Evolutionary conservation across 257 asterid species (phyloP).

Genomic region (Solanum sejunctum): DNA sequence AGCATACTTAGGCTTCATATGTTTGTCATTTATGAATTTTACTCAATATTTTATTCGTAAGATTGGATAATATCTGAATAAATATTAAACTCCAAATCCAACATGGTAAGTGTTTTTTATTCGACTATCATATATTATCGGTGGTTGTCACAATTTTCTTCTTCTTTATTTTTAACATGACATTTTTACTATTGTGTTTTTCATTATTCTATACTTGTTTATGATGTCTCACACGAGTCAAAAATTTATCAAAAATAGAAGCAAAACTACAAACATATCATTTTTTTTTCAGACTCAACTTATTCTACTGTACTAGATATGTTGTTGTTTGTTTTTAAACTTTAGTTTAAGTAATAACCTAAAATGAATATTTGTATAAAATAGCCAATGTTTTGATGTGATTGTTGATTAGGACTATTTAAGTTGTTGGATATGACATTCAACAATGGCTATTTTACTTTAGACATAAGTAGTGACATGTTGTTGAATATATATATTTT

Average conservation of each 20-base stretch:
- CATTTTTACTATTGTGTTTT: neutral
- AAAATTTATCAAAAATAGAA: rapidly evolving
- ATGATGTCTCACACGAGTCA: neutral
- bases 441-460: neutral
- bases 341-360: neutral
- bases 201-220: neutral
- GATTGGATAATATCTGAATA: neutral
- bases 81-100: neutral
- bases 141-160: neutral
- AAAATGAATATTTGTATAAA: neutral
- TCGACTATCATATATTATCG: neutral
- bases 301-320: neutral
- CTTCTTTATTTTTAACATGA: neutral
- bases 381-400: neutral
- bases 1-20: too few relatives aligned
- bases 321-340: neutral
- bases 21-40: too few relatives aligned
- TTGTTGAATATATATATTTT: neutral
- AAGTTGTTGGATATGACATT: neutral
- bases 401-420: neutral
- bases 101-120: neutral
- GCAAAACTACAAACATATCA: neutral
- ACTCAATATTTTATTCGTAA: neutral
- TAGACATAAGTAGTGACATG: neutral
- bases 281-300: neutral